Conservation (phyloP, 306 rosid genomes). For the Macrotyloma uniflorum region DNA sequence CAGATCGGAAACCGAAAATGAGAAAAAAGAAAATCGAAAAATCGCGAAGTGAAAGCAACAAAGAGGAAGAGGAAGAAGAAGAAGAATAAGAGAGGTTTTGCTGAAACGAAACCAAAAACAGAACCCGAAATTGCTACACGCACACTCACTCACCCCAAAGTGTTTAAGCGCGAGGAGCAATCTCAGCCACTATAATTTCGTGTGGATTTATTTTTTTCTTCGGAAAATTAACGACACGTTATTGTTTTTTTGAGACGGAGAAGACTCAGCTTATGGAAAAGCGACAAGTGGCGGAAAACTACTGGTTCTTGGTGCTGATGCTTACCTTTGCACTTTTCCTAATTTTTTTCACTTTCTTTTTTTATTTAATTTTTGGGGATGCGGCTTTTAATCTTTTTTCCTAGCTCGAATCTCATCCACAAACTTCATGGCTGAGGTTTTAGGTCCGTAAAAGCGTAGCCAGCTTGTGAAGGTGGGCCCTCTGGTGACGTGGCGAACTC, state of each 20-base stretch:
- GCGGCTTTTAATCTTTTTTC: not conserved
- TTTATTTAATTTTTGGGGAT: not conserved
- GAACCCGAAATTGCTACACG: slow-evolving; percentile 25
- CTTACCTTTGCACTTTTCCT: slow-evolving; percentile 62
- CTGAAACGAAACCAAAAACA: slow-evolving; percentile 20
- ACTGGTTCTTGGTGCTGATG: slow-evolving; percentile 45
- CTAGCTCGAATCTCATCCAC: slow-evolving; percentile 70
- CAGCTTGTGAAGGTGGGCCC: slow-evolving; percentile 57
- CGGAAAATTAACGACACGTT: not conserved
- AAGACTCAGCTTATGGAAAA: not conserved
- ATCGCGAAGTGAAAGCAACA: not conserved
- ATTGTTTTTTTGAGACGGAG: slow-evolving; percentile 56
- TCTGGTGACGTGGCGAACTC: slow-evolving; percentile 25
- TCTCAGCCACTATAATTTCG: slow-evolving; percentile 90
- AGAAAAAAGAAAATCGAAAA: not conserved
- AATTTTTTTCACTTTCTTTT: slow-evolving; percentile 9
- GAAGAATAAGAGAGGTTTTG: slow-evolving; percentile 18
- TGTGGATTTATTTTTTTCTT: slow-evolving; percentile 42
- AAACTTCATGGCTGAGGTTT: slow-evolving; percentile 42
- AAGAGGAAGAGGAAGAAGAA: not conserved
- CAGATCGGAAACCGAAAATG: slow-evolving; percentile 36
- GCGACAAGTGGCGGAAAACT: slow-evolving; percentile 52
- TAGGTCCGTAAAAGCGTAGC: slow-evolving; percentile 64
- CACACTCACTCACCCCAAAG: not conserved
- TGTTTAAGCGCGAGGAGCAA: slow-evolving; percentile 48